phyloP scores from a whole-genome alignment of 257 asterid species.

The Lantana camara region DNA sequence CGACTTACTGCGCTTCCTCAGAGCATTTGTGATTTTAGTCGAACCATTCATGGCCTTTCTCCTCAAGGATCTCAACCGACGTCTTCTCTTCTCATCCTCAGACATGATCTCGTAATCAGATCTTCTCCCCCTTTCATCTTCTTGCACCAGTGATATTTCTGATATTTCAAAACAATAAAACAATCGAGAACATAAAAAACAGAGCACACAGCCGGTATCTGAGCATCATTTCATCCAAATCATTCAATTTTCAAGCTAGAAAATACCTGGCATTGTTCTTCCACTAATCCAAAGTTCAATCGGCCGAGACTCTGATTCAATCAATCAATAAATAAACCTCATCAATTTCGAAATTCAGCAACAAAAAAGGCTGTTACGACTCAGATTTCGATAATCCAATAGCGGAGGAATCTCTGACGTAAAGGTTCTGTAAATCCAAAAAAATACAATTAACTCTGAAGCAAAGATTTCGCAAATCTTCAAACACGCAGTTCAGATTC shows the following conservation, averaged over 20 bases:
- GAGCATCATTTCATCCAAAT: conserved; percentile 17
- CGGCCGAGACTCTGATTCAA: conserved; percentile 44
- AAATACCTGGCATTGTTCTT: conserved; percentile 70
- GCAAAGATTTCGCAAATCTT: conserved; percentile 36
- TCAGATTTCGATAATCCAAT: conserved; percentile 31
- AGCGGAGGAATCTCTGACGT: background rate
- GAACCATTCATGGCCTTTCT: conserved; percentile 48
- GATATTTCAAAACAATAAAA: background rate
- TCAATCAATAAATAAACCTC: conserved; percentile 33
- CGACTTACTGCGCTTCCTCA: conserved; percentile 37
- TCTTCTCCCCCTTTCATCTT: conserved; percentile 41
- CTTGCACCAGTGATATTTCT: conserved; percentile 30
- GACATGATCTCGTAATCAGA: conserved; percentile 42
- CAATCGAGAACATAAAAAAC: background rate
- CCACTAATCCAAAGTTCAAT: conserved; percentile 32
- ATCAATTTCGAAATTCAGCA: conserved; percentile 19
- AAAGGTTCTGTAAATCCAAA: conserved; percentile 1
- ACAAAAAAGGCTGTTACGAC: background rate
- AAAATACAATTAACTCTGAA: conserved; percentile 21
- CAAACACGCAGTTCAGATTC: conserved; percentile 31
- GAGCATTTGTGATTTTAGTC: conserved; percentile 27
- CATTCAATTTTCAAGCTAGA: background rate
- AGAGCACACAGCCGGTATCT: background rate
- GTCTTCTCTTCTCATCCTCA: conserved; percentile 48
- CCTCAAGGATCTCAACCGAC: conserved; percentile 50